phyloP scores from a whole-genome alignment of 2,329 filamentous ascomycete species.

The Xylariaceae sp. region DNA sequence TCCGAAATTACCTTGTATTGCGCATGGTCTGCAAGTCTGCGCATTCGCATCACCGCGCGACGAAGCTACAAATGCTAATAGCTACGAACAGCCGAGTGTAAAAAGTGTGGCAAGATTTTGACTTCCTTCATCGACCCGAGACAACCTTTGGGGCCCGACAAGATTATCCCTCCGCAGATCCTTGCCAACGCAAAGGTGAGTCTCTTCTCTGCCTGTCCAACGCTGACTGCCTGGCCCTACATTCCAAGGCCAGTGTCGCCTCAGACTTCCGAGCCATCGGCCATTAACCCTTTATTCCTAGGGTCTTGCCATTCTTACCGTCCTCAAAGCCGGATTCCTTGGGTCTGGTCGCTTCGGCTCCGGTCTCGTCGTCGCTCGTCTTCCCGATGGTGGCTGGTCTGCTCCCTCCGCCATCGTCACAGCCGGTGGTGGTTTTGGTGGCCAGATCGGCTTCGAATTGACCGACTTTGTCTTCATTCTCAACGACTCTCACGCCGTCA shows the following conservation, averaged over 20 bases:
- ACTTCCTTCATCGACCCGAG: slow-evolving; percentile 90
- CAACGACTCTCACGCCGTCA: slow-evolving; percentile 84
- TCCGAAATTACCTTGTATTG: slow-evolving; percentile 15
- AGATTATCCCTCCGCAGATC: slow-evolving; percentile 88
- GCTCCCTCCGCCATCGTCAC: slow-evolving; percentile 79
- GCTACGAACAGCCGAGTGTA: slow-evolving; percentile 74
- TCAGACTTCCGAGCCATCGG: background rate
- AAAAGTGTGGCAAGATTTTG: slow-evolving; percentile 94
- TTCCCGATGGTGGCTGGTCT: slow-evolving; percentile 75
- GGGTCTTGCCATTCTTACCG: slow-evolving; percentile 80
- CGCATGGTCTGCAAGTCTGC: background rate
- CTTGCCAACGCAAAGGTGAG: slow-evolving; percentile 83
- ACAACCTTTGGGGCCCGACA: slow-evolving; percentile 92
- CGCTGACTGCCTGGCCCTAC: no score
- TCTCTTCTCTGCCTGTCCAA: no score
- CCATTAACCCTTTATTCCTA: slow-evolving; percentile 25
- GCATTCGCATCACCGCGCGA: slow-evolving; percentile 11
- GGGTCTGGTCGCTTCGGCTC: slow-evolving; percentile 78
- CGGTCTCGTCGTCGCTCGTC: slow-evolving; percentile 74
- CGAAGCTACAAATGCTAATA: slow-evolving; percentile 11
- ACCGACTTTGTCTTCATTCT: slow-evolving; percentile 98
- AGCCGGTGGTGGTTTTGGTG: slow-evolving; percentile 76
- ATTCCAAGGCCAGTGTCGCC: background rate
- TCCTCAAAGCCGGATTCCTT: slow-evolving; percentile 83
- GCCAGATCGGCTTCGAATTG: slow-evolving; percentile 82